Base-by-base conservation (phyloP, 1,139 yeast genomes). In the Magnusiomyces ingens region DNA sequence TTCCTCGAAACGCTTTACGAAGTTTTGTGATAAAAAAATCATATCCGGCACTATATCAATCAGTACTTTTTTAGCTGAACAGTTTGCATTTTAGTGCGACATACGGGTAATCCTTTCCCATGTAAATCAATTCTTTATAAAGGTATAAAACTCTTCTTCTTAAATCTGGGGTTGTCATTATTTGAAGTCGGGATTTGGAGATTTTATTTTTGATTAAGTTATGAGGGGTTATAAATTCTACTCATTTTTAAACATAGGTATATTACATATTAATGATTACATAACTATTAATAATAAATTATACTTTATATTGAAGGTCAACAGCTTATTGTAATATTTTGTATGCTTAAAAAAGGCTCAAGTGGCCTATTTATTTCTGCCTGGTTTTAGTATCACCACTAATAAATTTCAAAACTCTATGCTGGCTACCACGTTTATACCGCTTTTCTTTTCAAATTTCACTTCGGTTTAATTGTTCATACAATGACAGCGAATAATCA, bases 71-170 rank as follows among this genome's bases (percentile, higher is more conserved):
- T 21, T 8, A 36, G 36, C 1, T 36, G 21, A 13, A 17, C 2
- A n/a, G 2, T 13, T 6, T 35, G 36, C 6, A 12, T n/a, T 13
- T 13, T 15, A 13, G 13, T 32, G 12, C 10, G 4, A 58, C 66
- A 52, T 59, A 65, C 58, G 74, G 74, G 52, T 70, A 70, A 48
- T 69, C 72, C 45, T 60, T 60, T 17, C 71, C 72, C 67, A 70
- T 61, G 51, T 69, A 70, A 2, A 69, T 59, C 43, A 70, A 63
- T 52, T 70, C 74, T 50, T 70, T 70, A 63, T 67, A 70, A 35
- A 66, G 62, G 50, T 66, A 67, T 15, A 68, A 60, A 11, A 67
- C 71, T 41, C 59, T 58, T 37, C 53, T 52, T 43, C 66, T 60
- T 46, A 63, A 50, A 18, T 49, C 54, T 11, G 47, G 44, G 29